Evolutionary conservation across 164 flowering plant genomes (phyloP), one percentile per base, ranked within the genome.

Genomic region (Annona cherimola): DNA sequence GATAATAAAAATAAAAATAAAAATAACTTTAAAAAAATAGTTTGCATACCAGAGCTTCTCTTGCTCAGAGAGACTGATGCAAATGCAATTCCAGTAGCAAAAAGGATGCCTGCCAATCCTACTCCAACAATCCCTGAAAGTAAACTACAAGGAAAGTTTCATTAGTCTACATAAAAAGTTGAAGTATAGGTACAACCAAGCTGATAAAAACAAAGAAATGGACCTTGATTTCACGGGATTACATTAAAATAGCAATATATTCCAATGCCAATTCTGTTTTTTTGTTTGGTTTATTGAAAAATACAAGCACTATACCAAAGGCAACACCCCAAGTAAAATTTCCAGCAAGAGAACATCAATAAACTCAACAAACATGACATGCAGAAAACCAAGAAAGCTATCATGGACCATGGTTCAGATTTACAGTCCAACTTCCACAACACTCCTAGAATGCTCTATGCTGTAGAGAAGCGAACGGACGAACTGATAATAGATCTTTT

Each of bases 71-170:
- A 86, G 64, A 87, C n/a, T 20, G 90, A 82, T 5, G 94, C 91
- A 73, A 87, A 82, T 59, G 87, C 76, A 73, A 93, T 81, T 41
- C 94, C 98, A 62, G 88, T 83, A 73, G 85, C 83, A 67, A 95
- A 83, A 73, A 93, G 18, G 72, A 86, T 79, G 60, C 92, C 95
- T 35, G 91, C 92, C 19, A 85, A 74, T 82, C 89, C 94, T 45
- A 89, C 88, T 69, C 88, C 87, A 64, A 86, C 77, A 73, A 86
- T 67, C 69, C 93, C 98, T 93, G 98, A 84, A 83, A 89, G 74
- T 71, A 79, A 79, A 77, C 88, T 84, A 88, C 82, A 83, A 79
- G 54, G 76, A 7, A 79, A 78, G 78, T 81, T 84, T 86, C 81
- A 87, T 83, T 79, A 87, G 84, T 74, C 81, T 63, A 74, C 72